Conservation (phyloP, 2,329 filamentous ascomycete species). For the Fusarium mexicanum region DNA sequence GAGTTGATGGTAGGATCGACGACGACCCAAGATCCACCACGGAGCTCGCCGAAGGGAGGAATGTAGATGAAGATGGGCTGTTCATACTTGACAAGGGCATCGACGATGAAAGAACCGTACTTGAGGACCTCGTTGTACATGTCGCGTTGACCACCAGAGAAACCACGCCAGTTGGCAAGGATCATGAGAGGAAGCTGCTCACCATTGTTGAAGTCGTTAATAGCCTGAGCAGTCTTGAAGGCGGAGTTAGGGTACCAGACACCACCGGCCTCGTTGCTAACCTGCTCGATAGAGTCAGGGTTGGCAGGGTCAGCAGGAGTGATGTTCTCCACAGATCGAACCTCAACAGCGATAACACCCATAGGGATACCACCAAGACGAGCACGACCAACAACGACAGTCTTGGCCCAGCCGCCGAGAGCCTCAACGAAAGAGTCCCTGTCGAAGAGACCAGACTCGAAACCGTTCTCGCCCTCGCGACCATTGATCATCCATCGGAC, state of each 20-base stretch:
- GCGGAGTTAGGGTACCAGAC: constrained; percentile 99
- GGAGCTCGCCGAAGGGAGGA: constrained; percentile 93
- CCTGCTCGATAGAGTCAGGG: constrained; percentile 96
- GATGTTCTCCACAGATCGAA: constrained; percentile 94
- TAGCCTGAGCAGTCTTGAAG: constrained; percentile 99
- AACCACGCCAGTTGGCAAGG: constrained; percentile 99
- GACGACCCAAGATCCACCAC: constrained; percentile 99
- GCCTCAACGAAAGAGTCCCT: constrained; percentile 96
- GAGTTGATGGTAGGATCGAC: constrained; percentile 99
- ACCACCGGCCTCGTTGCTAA: constrained; percentile 93
- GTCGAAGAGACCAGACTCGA: constrained; percentile 93
- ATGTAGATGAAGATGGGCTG: constrained; percentile 99
- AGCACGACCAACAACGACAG: constrained; percentile 95
- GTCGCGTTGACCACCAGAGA: constrained; percentile 98
- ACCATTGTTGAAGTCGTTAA: constrained; percentile 98
- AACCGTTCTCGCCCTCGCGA: constrained; percentile 79
- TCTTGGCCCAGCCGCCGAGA: constrained; percentile 95
- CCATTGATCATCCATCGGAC: constrained; percentile 93
- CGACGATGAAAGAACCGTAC: constrained; percentile 99
- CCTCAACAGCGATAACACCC: constrained; percentile 98
- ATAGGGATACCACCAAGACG: constrained; percentile 96
- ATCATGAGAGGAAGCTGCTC: constrained; percentile 99
- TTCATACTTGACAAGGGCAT: constrained; percentile 97
- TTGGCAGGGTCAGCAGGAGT: constrained; percentile 97
- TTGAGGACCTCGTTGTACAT: constrained; percentile 99